These are phyloP conservation scores for Yamadazyma tumulicola DNA, from an alignment of 805 yeast genomes.

Conservation along the genomic window DNA sequence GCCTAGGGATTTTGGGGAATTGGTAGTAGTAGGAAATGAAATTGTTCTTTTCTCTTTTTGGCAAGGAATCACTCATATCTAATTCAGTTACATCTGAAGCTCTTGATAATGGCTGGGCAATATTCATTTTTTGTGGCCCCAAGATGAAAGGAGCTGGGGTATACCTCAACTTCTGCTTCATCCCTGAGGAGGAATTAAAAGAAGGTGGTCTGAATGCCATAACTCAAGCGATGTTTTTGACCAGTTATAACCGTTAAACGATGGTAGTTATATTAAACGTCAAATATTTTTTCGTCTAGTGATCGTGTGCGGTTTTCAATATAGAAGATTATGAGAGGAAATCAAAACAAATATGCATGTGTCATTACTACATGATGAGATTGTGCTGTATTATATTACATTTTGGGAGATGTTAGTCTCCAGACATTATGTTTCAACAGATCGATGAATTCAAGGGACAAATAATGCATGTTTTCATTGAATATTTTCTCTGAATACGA, in stretches of 20 bases:
- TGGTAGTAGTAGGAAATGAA: constrained; percentile 29
- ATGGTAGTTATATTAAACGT: too few species aligned
- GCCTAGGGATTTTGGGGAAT: constrained; percentile 55
- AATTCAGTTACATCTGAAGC: constrained; percentile 36
- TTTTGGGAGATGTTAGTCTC: constrained; percentile 10
- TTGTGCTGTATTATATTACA: too few species aligned
- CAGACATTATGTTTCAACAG: constrained; percentile 45
- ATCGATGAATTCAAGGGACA: constrained; percentile 52
- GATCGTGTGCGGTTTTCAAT: too few species aligned
- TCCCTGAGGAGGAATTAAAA: constrained; percentile 11
- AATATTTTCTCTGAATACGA: constrained; percentile 47
- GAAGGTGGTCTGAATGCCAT: constrained; percentile 24
- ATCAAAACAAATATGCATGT: too few species aligned
- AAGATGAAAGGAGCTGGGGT: constrained; percentile 24
- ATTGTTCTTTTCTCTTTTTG: constrained; percentile 13
- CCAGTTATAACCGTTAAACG: too few species aligned
- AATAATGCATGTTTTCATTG: constrained; percentile 36
- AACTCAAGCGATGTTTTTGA: too few species aligned
- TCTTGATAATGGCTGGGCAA: constrained; percentile 40
- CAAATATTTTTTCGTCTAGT: too few species aligned
- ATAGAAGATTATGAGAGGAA: too few species aligned
- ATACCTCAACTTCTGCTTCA: constrained; percentile 17
- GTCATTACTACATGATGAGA: too few species aligned
- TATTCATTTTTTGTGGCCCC: constrained; percentile 38
- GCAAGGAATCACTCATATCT: constrained; percentile 18